Evolutionary conservation across 352 stramenopile genomes (phyloP), one percentile per base, ranked within the genome.

Genomic region (Globisporangium ultimum): DNA sequence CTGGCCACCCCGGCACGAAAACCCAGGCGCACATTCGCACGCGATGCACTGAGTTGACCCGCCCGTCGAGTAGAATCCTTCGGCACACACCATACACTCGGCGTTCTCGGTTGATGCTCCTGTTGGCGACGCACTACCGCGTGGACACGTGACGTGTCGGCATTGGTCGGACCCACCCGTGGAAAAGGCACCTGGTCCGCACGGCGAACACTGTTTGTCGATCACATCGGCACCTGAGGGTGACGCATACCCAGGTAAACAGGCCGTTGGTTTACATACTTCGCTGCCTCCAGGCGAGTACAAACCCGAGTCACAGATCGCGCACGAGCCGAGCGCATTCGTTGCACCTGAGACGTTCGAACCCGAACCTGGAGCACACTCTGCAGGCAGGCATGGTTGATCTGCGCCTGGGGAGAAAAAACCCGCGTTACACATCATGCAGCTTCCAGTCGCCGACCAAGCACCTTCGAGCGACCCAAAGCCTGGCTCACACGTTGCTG

Each of bases 11-110:
- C 45, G 32, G 46, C 74, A 84, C 14, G 69, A 71, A 40, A 54
- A 63, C 12, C 70, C 70, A 1, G 61, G 41, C 11, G 48, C 62
- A 46, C 74, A 84, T 36, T 61, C 48, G 55, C 74, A 84, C 15
- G 65, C 56, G 46, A 79, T 71, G 36, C 74, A 84, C 55, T 78
- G 71, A 22, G 63, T 81, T 15, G 71, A 70, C 11, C 71, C 74
- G 13, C 74, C 74, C 0, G 74, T 78, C 18, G 74, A 80, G 63
- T 81, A 80, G 48, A 70, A 79, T 1, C 74, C 74, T 34, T 79
- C 74, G 18, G 66, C 62, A 24, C 74, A 84, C 18, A 68, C 40
- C 21, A 73, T 57, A 46, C 74, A 84, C 48, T 80, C 64, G 5
- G 60, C 61, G 13, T 42, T 52, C 1, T 40, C 46, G 2, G 63